Evolutionary conservation across 2,329 filamentous ascomycete species (phyloP), one percentile per base, ranked within the genome.

Genomic region (Alternaria angustiovoidea): DNA sequence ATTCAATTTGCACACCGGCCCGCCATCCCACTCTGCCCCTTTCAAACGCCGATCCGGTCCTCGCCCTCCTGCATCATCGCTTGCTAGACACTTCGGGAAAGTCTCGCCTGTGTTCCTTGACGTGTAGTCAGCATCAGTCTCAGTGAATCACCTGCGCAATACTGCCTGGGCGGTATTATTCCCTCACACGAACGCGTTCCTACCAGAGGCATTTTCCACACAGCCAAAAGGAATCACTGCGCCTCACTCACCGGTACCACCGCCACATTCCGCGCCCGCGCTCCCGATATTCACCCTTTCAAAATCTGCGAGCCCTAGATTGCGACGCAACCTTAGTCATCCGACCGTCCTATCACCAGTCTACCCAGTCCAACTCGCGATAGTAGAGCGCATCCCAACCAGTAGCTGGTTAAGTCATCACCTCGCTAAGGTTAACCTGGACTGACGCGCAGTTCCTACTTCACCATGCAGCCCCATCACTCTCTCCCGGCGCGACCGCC

Each of bases 401-500:
- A 62, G 63, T 61, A 65, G 61, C 64, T 67, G 65, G 63, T 63
- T 63, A 67, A 69, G 65, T 68, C 65, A 65, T 61, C 63, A 66
- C 67, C 48, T 65, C 42, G 57, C 58, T 59, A 48, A 59, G 54
- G 55, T 59, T 61, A 59, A 41, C 38, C 67, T 66, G 60, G 54
- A 65, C 63, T 65, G 66, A 64, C 61, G 47, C 53, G 43, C 56
- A 51, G 43, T 30, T 47, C 53, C 54, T 28, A 39, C 51, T 39
- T 58, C 59, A 59, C 48, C 42, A 74, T 73, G 70, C 79, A 74
- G 71, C 78, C 80, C 41, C 81, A 71, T 81, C 86, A 77, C 74
- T 92, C 90, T 69, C 89, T 96, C 39, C 92, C 92, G 67, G 88
- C 92, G 64, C 89, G 91, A 70, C 92, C 92, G 63, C 91, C 92